phyloP scores from a whole-genome alignment of 2,329 filamentous ascomycete genomes.

The Botrytis cinerea region DNA sequence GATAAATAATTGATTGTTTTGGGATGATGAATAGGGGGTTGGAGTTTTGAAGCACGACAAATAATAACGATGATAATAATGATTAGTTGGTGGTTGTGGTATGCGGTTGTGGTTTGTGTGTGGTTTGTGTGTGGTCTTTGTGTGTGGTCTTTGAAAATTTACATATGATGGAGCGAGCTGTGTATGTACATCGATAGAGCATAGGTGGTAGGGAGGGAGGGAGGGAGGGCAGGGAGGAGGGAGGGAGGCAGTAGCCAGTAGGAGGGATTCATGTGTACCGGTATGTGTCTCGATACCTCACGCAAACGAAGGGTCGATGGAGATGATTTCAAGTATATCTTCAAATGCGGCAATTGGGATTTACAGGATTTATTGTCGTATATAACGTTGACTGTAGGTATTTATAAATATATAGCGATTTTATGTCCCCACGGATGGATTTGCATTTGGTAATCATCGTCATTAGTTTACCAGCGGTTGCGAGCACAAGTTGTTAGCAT shows the following conservation, averaged over 20 bases:
- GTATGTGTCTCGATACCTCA: background rate
- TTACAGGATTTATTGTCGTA: too few species aligned
- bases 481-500: too few species aligned
- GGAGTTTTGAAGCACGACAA: background rate
- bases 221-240: background rate
- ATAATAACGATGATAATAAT: background rate
- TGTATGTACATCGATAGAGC: background rate
- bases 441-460: too few species aligned
- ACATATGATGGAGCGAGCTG: background rate
- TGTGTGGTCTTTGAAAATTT: background rate
- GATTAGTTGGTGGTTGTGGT: too few species aligned
- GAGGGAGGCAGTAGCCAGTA: background rate
- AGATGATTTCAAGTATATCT: background rate
- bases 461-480: too few species aligned
- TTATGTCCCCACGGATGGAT: too few species aligned
- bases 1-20: background rate
- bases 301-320: too few species aligned
- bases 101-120: background rate
- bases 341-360: background rate
- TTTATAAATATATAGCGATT: too few species aligned
- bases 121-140: background rate
- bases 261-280: background rate
- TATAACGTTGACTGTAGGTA: too few species aligned
- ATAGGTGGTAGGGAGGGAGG: background rate
- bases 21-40: constrained; percentile 17